Evolutionary conservation across 441 rosid genomes (phyloP).

Genomic region (Gossypium lobatum): DNA sequence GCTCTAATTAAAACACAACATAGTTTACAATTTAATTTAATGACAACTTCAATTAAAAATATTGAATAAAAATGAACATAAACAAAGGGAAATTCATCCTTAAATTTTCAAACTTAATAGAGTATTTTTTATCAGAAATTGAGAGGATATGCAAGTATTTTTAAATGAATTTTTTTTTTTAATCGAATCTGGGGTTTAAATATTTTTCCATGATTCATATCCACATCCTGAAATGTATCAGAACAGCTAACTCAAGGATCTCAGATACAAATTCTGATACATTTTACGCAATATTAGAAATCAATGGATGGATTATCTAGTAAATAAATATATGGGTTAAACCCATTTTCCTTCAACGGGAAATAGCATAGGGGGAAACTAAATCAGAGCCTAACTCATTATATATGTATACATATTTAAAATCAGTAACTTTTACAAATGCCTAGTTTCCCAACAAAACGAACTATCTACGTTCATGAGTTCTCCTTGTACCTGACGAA

Average conservation of each 20-base stretch:
- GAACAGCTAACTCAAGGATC: not conserved
- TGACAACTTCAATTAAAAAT: not conserved
- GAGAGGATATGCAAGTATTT: not conserved
- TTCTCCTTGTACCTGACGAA: constrained; percentile 42
- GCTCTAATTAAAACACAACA: not conserved
- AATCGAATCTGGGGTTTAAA: not conserved
- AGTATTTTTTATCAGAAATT: not conserved
- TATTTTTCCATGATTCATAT: not conserved
- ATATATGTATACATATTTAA: not conserved
- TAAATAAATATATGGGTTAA: not conserved
- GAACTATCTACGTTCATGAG: constrained; percentile 29
- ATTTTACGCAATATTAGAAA: not conserved
- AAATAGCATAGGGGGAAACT: not conserved
- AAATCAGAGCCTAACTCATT: not conserved
- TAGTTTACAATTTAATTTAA: no score
- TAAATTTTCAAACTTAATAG: not conserved
- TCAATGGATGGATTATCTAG: not conserved
- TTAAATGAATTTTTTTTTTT: not conserved
- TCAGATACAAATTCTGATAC: not conserved
- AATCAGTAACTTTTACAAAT: constrained; percentile 6
- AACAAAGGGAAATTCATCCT: not conserved
- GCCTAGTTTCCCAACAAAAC: not conserved
- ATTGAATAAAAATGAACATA: not conserved
- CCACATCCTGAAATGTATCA: not conserved
- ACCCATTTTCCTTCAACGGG: not conserved